Evolutionary conservation across 345 rosid species (phyloP), one percentile per base, ranked within the genome.

Genomic region (Brassica rapa): DNA sequence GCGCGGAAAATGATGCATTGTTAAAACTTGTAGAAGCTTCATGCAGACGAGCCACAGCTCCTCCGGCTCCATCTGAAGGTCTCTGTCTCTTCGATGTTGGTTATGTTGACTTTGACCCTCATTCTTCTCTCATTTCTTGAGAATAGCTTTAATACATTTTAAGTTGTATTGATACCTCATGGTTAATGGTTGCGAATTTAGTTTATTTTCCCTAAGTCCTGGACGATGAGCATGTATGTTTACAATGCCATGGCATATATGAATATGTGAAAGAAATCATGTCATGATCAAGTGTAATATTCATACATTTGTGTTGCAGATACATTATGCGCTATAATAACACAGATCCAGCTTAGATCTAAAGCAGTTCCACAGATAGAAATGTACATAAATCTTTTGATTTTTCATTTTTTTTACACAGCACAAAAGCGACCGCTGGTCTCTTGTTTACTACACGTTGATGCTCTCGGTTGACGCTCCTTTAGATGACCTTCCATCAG

Each of bases 11-110:
- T 23, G 91, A 90, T 77, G 90, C 87, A 49, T 72, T 93, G 84
- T 68, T 95, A 74, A 86, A 86, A 81, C 86, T 91, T 63, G 82
- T 86, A 84, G 94, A 86, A 80, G 94, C 96, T 72, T 86, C 97
- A 66, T 90, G 96, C 62, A 86, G 99, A 77, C 90, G 97, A 15
- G 98, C 99, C 27, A 93, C 96, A 10, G 98, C 99, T 57, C 97
- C 98, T 6, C 98, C 98, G 6, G 97, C 97, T 1, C 94, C 98
- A 8, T 90, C 97, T 0, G 90, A 88, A 60, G 97, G 99, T 29
- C 89, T 93, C 8, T 95, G 96, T 79, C 86, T 95, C 21, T 89
- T 86, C 43, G 93, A 94, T 66, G 91, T 94, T 39, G 96, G 99
- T 49, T 95, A 93, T 75, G 5, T 87, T 4, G 93, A 93, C 11